These are phyloP conservation scores for Rhizophagus clarus DNA, from an alignment of 192 early-diverging fungal species.

Conservation along the genomic window DNA sequence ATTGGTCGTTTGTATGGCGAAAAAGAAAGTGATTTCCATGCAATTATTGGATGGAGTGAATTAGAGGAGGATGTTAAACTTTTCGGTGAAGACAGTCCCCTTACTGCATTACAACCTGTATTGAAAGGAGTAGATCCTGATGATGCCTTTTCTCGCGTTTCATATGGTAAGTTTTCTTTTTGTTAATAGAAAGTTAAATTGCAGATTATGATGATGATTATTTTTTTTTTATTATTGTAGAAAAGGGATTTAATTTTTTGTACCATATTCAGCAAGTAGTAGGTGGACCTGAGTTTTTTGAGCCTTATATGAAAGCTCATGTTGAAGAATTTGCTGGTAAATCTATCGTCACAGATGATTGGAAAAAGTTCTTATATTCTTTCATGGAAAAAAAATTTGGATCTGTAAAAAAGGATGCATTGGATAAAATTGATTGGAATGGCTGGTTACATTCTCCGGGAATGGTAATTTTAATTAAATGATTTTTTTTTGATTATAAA, in stretches of 20 bases:
- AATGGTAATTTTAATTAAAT: conserved; percentile 60
- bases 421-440: conserved; percentile 90
- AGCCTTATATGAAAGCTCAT: conserved; percentile 80
- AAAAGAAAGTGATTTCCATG: conserved; percentile 74
- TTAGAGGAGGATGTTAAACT: conserved; percentile 71
- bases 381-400: conserved; percentile 71
- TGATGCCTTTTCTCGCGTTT: conserved; percentile 76
- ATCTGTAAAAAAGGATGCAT: conserved; percentile 58
- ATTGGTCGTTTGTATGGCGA: conserved; percentile 76
- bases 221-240: conserved; percentile 40
- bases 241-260: conserved; percentile 96
- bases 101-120: conserved; percentile 75
- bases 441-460: conserved; percentile 87
- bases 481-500: not conserved
- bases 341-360: conserved; percentile 87
- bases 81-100: conserved; percentile 64
- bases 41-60: conserved; percentile 81
- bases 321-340: conserved; percentile 82
- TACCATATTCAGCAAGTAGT: conserved; percentile 86
- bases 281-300: conserved; percentile 85
- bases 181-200: not conserved
- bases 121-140: conserved; percentile 79
- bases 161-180: conserved; percentile 66
- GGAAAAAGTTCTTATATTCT: conserved; percentile 78
- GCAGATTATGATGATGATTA: not conserved